Evolutionary conservation across 148 eudicot genomes (phyloP), one percentile per base, ranked within the genome.

Genomic region (Suaeda aralocaspica): DNA sequence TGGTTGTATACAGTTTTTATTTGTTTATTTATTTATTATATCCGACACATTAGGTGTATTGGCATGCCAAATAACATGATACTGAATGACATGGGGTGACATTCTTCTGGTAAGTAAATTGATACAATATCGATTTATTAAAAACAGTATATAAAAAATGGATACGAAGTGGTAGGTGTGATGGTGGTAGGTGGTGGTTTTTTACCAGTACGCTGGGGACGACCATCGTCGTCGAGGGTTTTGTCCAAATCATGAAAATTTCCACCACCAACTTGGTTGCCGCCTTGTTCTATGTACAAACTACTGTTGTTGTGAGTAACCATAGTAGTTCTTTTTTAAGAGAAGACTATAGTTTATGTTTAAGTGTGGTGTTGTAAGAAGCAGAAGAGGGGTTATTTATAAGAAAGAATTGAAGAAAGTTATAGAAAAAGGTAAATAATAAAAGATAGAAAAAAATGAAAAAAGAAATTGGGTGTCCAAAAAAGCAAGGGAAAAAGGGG

Each of bases 211-310:
- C 81, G 65, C 26, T 42, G 68, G 24, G 77, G 69, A 24, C 81
- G 81, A 8, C 81, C 81, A 52, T 78, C 81, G 4, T 78, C 81
- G 33, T 78, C 81, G 58, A 78, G 44, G 30, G 34, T 68, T 41
- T 78, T 78, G 42, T 30, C 46, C 33, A 73, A 73, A 15, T 68
- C 51, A 21, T 28, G 62, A 19, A 25, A 2, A 44, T 51, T 75
- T 15, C 13, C 42, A 50, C 4, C 41, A 46, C 13, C 42, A 50
- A 1, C 41, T 33, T 21, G 30, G 19, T 2, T 19, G 53, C 49
- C 70, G 50, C 72, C 77, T 62, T 72, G 74, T 30, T 78, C 77
- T 1, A 78, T 6, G 65, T 62, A 68, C 31, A 78, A 31, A 26
- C 1, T 63, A 24, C 39, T 45, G 61, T 26, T n/a, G 21, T 44